Percentiles rank a stretch among this genome's conserved stretches.
Conservation (phyloP, 108 stramenopile genomes). For the Skeletonema marinoi region DNA sequence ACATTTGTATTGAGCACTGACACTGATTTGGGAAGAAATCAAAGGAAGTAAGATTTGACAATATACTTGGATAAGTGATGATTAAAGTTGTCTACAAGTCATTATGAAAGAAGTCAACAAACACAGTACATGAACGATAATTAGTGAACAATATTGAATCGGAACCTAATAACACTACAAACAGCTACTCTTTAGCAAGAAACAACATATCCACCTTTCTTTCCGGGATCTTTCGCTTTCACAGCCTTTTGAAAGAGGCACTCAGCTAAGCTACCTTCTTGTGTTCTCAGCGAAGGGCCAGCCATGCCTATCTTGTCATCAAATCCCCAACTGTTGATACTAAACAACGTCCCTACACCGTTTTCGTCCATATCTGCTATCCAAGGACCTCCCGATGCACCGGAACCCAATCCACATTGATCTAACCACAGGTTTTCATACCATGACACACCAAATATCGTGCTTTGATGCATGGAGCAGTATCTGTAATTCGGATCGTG, state of each 20-base stretch:
- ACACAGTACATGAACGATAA: no score
- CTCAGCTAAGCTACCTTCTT: constrained; percentile 19
- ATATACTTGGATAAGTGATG: no score
- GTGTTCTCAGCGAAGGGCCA: constrained; percentile 15
- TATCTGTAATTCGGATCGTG: constrained; percentile 21
- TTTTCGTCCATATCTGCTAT: constrained; percentile 7
- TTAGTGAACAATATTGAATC: no score
- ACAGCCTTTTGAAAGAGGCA: constrained; percentile 27
- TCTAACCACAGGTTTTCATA: constrained; percentile 33
- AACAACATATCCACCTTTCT: constrained; percentile 19
- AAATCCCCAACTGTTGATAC: constrained; percentile 24
- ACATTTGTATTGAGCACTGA: neutral
- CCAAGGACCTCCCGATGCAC: constrained; percentile 30
- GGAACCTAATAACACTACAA: no score
- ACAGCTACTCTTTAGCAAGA: neutral
- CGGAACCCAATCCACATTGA: constrained; percentile 18
- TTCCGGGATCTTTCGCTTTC: constrained; percentile 14
- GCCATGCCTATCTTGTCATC: constrained; percentile 30
- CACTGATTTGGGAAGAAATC: no score
- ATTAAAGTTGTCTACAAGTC: no score
- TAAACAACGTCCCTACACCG: constrained; percentile 15
- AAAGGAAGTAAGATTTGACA: no score
- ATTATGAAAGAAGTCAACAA: no score
- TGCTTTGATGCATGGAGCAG: constrained; percentile 13
- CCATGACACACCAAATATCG: constrained; percentile 21